Percentiles rank a stretch among this genome's conserved stretches.
Evolutionary conservation across 73 alveolate genomes (phyloP).

Genomic region (Symbiodinium natans): DNA sequence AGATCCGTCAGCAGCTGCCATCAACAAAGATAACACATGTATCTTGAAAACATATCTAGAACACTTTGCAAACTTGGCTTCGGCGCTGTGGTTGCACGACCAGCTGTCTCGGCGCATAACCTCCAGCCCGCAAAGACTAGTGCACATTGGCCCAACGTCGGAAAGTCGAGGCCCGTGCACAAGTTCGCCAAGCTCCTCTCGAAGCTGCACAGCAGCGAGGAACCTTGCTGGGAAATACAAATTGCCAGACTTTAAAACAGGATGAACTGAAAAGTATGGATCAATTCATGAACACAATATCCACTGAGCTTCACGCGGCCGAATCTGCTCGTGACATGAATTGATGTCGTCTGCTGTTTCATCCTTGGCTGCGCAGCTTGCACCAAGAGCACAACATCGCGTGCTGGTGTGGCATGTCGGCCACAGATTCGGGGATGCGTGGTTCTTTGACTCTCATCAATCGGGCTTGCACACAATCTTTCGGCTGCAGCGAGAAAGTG

Average conservation of each 20-base stretch:
- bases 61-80: not conserved
- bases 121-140: not conserved
- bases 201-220: not conserved
- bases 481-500: too few species aligned
- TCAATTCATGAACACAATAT: not conserved
- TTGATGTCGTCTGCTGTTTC: conserved; percentile 1
- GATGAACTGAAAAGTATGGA: not conserved
- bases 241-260: not conserved
- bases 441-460: too few species aligned
- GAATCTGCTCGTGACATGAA: not conserved
- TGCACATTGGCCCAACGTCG: too few species aligned
- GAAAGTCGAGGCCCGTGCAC: not conserved
- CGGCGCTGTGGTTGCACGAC: not conserved
- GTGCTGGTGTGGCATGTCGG: too few species aligned
- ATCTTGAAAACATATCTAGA: too few species aligned
- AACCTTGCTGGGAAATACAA: not conserved
- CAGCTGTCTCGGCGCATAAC: not conserved
- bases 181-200: not conserved
- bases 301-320: not conserved
- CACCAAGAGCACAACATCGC: too few species aligned
- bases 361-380: not conserved
- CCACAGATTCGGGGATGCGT: too few species aligned
- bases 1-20: not conserved
- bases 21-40: too few species aligned
- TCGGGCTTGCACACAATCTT: too few species aligned